Conservation (phyloP, 139 green algal species). For the Coelastrella sp. region DNA sequence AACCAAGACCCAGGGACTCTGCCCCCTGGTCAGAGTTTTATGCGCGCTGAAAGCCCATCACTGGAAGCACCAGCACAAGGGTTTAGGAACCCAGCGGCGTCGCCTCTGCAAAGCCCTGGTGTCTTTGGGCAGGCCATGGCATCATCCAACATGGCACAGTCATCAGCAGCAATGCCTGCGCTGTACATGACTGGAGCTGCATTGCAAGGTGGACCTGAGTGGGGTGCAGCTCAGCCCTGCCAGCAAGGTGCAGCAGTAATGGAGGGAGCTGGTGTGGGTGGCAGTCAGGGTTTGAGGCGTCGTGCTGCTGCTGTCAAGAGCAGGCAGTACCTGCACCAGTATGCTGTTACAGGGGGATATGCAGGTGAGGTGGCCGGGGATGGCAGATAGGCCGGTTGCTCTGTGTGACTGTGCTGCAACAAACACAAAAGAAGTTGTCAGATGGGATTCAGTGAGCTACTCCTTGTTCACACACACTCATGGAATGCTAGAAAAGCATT, state of each 20-base stretch:
- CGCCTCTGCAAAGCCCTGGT: too few relatives aligned
- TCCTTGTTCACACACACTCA: too few relatives aligned
- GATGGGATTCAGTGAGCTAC: too few relatives aligned
- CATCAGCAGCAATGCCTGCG: not conserved
- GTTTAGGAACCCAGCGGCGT: too few relatives aligned
- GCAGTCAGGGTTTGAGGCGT: not conserved
- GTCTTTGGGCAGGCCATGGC: too few relatives aligned
- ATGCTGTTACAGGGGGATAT: not conserved
- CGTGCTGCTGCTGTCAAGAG: not conserved
- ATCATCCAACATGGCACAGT: not conserved
- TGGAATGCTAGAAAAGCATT: too few relatives aligned
- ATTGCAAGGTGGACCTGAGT: too few relatives aligned
- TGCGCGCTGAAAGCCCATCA: not conserved
- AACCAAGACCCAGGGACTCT: not conserved
- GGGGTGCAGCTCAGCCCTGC: too few relatives aligned
- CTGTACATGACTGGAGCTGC: not conserved
- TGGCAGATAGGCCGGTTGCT: too few relatives aligned
- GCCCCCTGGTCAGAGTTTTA: not conserved
- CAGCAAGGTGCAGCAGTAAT: too few relatives aligned
- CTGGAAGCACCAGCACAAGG: not conserved
- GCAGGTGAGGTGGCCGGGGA: not conserved
- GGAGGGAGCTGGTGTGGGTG: not conserved
- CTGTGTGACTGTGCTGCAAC: too few relatives aligned
- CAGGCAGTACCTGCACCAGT: slow-evolving; percentile 1
- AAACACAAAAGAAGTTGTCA: too few relatives aligned